phyloP scores from a whole-genome alignment of 768 basidiomycete species.

The Tephrocybe sp. region DNA sequence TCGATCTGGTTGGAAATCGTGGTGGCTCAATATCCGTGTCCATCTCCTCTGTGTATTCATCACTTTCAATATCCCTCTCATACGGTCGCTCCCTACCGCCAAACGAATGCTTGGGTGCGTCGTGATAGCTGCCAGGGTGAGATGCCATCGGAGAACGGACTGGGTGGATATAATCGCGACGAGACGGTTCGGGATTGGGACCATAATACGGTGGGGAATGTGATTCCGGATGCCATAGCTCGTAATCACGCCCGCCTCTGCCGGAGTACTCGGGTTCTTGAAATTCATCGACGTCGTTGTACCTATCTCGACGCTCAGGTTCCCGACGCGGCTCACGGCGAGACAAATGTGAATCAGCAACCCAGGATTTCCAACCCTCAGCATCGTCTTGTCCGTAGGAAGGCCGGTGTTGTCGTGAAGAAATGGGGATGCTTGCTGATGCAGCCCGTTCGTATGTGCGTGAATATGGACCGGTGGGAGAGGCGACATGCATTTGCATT shows the following conservation, averaged over 20 bases:
- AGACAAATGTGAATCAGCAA: constrained; percentile 1
- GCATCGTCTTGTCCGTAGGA: constrained; percentile 13
- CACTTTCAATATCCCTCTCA: constrained; percentile 16
- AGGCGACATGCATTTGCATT: constrained; percentile 2
- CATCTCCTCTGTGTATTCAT: constrained; percentile 19
- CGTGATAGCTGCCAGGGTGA: constrained; percentile 17
- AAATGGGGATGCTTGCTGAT: constrained; percentile 18
- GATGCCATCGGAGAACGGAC: constrained; percentile 17
- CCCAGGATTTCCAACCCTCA: constrained; percentile 18
- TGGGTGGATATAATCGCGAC: constrained; percentile 7
- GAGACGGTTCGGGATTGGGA: constrained; percentile 13
- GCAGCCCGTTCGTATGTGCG: constrained; percentile 14
- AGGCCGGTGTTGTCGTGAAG: constrained; percentile 10
- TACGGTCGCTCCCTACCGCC: constrained; percentile 17
- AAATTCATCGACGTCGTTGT: constrained; percentile 9
- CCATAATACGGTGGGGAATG: constrained; percentile 10
- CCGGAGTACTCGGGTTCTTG: constrained; percentile 13
- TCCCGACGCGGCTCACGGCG: constrained; percentile 16
- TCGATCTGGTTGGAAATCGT: constrained; percentile 1
- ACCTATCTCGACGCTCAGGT: constrained; percentile 7
- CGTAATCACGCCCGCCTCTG: constrained; percentile 11
- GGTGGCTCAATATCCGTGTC: constrained; percentile 9
- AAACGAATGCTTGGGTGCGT: constrained; percentile 16
- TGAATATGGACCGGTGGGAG: constrained; percentile 11
- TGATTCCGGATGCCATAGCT: constrained; percentile 5